Base-by-base conservation (phyloP, 2,329 filamentous ascomycete species). In the Chaetothyriales sp. region DNA sequence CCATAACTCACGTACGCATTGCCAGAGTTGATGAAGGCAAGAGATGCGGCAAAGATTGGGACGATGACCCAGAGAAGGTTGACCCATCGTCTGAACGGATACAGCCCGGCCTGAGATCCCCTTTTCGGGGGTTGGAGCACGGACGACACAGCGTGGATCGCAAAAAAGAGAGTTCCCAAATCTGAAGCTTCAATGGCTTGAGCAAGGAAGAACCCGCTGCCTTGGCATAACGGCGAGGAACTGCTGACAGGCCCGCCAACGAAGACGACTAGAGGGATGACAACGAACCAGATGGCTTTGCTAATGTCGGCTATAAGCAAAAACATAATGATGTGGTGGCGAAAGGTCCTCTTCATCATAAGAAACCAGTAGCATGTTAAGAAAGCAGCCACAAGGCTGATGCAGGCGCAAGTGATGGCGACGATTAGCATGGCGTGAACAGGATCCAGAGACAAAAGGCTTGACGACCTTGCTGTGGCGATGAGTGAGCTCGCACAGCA, bases 281-380 rank as follows among this genome's bases (percentile, higher is more conserved):
- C 66, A 55, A 87, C 73, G 55, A 83, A 80, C 77, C 81, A 86
- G 2, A 80, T 63, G 2, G 81, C 77, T 65, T 86, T 85, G 66
- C 82, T 77, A 62, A 85, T 76, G 65, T 89, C 84, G 59, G 82
- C 83, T 55, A 81, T 74, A 46, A 90, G 81, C 13, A 89, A 71
- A 43, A 88, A 67, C 74, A 89, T 80, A 52, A 90, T 83, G 51
- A 90, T 74, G 56, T 83, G 80, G 64, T 89, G 83, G 46, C 85
- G 78, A 65, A 89, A 89, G 56, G 76, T 81, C 61, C 83, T 77
- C 58, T 79, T 76, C 82, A 89, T 89, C 56, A 79, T 75, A 52
- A 78, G 70, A 62, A 89, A 88, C 81, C 82, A 88, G 67, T 83
- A 85, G 43, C 83, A 75, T 1, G 80, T 74, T 28, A 77, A 62